Evolutionary conservation across 208 protist species (phyloP), one percentile per base, ranked within the genome.

Genomic region (Trypanosoma lewisi): DNA sequence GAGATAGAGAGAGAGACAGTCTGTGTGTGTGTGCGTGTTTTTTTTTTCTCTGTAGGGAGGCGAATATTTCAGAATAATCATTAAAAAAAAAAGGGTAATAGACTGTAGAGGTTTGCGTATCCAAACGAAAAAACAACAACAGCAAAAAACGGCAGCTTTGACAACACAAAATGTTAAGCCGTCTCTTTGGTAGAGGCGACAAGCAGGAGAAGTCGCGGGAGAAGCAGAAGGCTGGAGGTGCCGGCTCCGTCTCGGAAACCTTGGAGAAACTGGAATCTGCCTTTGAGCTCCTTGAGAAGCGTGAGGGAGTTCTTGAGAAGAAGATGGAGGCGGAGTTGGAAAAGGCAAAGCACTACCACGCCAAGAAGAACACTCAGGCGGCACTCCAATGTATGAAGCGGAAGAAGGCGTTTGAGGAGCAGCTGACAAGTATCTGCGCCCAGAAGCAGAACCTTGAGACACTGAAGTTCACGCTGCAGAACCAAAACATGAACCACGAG

Each of bases 341-440:
- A 4, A 87, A 81, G 62, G 94, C 91, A 41, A 96, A 93, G 78
- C 67, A 85, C 60, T 81, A 85, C 51, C 76, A 93, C 36, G 65
- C 75, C 3, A 91, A 87, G 71, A 96, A 96, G 63, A 95, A 97
- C 71, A 89, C 75, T n/a, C 71, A 80, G 41, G 80, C 60, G 19
- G 94, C 94, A 11, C 60, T 94, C 61, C 78, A 92, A 67, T 90
- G 84, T 60, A 89, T 96, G 83, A 95, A 94, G 68, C 81, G 89
- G 16, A 97, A 97, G 74, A 97, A 97, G 73, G 59, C 78, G 71
- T 92, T 85, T 70, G 87, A 96, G 63, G 80, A 85, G 56, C 89
- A 97, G 73, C 70, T 96, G 16, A 23, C 75, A 28, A 82, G 67
- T 44, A 71, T 96, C 11, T 59, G 59, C 6, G 70, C 42, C 0